Percentiles rank a stretch among this genome's conserved stretches.
Conservation (phyloP, 306 rosid genomes). For the Cyclanthera cordifolia region DNA sequence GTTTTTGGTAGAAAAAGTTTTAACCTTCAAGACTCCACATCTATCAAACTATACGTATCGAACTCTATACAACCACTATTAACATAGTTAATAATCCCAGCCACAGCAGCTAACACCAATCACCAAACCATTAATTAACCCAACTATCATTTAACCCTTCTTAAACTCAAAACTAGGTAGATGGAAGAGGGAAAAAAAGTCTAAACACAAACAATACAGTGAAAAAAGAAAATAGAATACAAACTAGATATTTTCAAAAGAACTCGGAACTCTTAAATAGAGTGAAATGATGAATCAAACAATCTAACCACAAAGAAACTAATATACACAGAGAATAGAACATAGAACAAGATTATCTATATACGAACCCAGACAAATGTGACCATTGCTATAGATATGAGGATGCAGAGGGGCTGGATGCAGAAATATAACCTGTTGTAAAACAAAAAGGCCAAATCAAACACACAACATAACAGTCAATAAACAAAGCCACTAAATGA, state of each 20-base stretch:
- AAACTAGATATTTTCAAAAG: background rate
- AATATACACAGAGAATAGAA: background rate
- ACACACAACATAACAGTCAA: slow-evolving; percentile 17
- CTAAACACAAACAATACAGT: background rate
- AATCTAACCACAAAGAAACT: background rate
- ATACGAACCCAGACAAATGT: slow-evolving; percentile 84
- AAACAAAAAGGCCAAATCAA: slow-evolving; percentile 19
- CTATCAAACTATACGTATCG: no score
- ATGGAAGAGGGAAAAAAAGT: background rate
- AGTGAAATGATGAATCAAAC: background rate
- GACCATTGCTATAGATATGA: slow-evolving; percentile 96
- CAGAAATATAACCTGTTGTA: slow-evolving; percentile 74
- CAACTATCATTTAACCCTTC: no score
- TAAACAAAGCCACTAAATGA: background rate
- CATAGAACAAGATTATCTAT: background rate
- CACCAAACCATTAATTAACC: no score
- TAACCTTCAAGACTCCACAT: no score
- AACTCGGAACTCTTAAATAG: background rate
- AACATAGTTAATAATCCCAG: background rate
- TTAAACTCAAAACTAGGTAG: background rate
- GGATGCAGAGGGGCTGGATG: slow-evolving; percentile 97
- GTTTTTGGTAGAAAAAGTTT: no score
- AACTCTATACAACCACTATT: background rate
- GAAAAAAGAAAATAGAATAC: background rate
- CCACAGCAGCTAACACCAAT: no score